Conservation (phyloP, 2,329 filamentous ascomycete species). For the Penicillium sp. region DNA sequence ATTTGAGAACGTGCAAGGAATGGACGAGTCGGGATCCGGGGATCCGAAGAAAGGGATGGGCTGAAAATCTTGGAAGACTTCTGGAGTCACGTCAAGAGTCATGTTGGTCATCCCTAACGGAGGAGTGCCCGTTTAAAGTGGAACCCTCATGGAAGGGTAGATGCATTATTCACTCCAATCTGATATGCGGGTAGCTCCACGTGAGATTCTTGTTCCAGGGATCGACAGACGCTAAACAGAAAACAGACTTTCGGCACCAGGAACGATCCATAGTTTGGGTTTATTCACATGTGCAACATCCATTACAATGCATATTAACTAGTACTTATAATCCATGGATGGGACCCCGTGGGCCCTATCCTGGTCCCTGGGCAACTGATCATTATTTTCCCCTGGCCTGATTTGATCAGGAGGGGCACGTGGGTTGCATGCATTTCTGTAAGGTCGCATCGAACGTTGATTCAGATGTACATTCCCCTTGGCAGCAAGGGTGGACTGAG, state of each 20-base stretch:
- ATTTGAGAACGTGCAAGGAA: not conserved
- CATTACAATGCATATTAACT: too few relatives aligned
- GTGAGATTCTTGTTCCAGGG: slow-evolving; percentile 5
- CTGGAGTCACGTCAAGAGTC: not conserved
- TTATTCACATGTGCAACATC: not conserved
- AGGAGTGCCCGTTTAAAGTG: not conserved
- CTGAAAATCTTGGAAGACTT: not conserved
- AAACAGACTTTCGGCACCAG: not conserved
- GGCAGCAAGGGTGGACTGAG: slow-evolving; percentile 6
- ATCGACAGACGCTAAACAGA: not conserved
- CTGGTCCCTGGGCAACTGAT: too few relatives aligned
- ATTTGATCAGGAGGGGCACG: slow-evolving; percentile 2
- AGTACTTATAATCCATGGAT: too few relatives aligned
- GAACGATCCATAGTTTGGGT: not conserved
- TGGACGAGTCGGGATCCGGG: not conserved
- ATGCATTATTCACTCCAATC: slow-evolving; percentile 12
- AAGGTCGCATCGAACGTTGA: slow-evolving; percentile 4
- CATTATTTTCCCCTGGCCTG: not conserved
- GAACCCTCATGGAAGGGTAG: not conserved
- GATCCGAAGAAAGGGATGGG: slow-evolving; percentile 5
- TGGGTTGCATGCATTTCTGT: slow-evolving; percentile 5
- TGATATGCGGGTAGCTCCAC: slow-evolving; percentile 12
- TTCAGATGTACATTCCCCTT: not conserved
- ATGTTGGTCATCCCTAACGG: not conserved
- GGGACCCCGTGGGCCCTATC: too few relatives aligned